A percentile compares a stretch with the other conserved stretches of the same genome.
These are phyloP conservation scores for Lodderomyces oxycetoniae DNA, from an alignment of 1,139 yeast genomes.

Conservation along the genomic window DNA sequence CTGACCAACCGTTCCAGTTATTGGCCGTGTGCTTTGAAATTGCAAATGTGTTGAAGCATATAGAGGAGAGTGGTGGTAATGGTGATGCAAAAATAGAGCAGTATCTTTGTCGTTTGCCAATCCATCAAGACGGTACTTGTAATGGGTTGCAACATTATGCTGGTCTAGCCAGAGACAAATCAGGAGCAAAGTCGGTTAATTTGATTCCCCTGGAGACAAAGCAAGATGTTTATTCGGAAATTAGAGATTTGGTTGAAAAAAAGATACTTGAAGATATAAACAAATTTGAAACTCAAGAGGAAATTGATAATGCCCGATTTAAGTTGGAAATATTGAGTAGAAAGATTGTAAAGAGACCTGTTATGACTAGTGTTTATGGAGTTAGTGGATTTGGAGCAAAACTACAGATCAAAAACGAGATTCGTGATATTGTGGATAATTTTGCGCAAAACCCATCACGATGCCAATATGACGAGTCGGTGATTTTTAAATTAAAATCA, in stretches of 20 bases:
- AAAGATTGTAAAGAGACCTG: slow-evolving; percentile 40
- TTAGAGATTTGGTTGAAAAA: slow-evolving; percentile 23
- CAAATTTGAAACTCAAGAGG: slow-evolving; percentile 3
- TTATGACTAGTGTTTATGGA: slow-evolving; percentile 48
- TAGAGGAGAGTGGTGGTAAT: slow-evolving; percentile 14
- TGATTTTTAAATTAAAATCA: slow-evolving; percentile 4
- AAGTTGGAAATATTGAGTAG: slow-evolving; percentile 21
- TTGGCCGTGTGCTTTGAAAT: slow-evolving; percentile 36
- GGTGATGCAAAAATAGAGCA: slow-evolving; percentile 16
- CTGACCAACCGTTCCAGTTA: slow-evolving; percentile 41
- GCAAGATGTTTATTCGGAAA: slow-evolving; percentile 36
- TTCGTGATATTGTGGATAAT: slow-evolving; percentile 21
- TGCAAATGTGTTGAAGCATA: slow-evolving; percentile 17
- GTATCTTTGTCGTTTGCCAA: slow-evolving; percentile 32
- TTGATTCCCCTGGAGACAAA: slow-evolving; percentile 21
- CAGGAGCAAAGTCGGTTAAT: slow-evolving; percentile 40
- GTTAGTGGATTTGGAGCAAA: slow-evolving; percentile 39
- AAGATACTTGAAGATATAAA: slow-evolving; percentile 17
- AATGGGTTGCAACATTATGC: slow-evolving; percentile 49
- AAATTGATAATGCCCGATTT: not conserved
- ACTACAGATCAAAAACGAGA: slow-evolving; percentile 26
- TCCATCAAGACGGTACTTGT: slow-evolving; percentile 46
- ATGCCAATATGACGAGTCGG: slow-evolving; percentile 3
- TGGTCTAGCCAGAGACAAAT: slow-evolving; percentile 34
- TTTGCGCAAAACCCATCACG: slow-evolving; percentile 12